phyloP scores from a whole-genome alignment of 2,329 filamentous ascomycete species.

The Fusarium hostae region DNA sequence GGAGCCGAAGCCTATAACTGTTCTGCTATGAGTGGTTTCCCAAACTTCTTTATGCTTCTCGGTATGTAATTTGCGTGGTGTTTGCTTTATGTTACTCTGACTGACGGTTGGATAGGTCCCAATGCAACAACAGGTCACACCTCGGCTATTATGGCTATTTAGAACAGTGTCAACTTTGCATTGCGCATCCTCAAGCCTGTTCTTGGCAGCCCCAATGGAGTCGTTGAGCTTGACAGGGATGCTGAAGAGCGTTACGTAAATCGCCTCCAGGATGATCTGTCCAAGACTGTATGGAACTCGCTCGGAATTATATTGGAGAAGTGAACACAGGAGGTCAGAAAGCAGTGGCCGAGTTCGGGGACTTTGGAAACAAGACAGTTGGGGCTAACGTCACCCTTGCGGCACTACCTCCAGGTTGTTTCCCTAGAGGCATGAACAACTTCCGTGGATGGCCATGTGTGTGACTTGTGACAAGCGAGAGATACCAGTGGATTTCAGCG shows the following conservation, averaged over 20 bases:
- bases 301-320: no score
- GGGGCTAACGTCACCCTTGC: no score
- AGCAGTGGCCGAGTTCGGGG: no score
- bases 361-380: no score
- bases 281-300: neutral
- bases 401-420: no score
- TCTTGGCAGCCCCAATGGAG: neutral
- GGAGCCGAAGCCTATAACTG: neutral
- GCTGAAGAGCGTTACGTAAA: neutral
- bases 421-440: no score
- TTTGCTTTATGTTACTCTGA: neutral
- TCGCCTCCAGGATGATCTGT: neutral
- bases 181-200: neutral
- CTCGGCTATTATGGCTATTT: neutral
- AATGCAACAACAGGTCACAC: neutral
- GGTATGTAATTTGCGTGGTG: neutral
- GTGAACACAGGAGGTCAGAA: no score
- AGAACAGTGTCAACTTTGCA: neutral
- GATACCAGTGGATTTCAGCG: no score
- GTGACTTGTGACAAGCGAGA: no score
- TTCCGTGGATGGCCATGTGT: no score
- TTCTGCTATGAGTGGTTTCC: neutral
- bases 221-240: neutral
- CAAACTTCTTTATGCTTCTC: neutral
- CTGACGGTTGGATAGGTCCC: neutral